Conservation (phyloP, 306 rosid species). For the Prunus mume region DNA sequence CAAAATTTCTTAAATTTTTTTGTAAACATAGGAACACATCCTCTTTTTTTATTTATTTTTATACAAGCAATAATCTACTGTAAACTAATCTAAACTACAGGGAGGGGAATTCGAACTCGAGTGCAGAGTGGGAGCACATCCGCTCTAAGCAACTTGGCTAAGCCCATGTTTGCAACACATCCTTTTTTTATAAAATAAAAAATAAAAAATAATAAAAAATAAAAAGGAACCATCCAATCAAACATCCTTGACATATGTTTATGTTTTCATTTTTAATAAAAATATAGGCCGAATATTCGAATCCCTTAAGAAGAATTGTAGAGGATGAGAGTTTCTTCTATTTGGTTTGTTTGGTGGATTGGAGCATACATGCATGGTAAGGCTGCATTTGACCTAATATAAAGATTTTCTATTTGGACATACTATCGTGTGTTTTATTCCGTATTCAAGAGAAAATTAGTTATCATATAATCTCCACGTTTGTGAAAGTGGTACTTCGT, state of each 20-base stretch:
- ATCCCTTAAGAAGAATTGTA: background rate
- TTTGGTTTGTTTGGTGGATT: background rate
- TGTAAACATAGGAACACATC: background rate
- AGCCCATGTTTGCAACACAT: too few species aligned
- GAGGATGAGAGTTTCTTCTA: background rate
- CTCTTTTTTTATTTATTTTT: too few species aligned
- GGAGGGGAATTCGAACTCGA: fast-evolving
- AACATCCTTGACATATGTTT: background rate
- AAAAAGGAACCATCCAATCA: background rate
- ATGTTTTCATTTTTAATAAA: background rate
- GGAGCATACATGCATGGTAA: background rate
- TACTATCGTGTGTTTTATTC: too few species aligned
- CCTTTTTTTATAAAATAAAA: too few species aligned
- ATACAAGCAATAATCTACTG: too few species aligned
- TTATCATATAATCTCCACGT: background rate
- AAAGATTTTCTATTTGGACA: background rate
- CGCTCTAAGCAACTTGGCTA: too few species aligned
- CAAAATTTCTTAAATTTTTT: background rate
- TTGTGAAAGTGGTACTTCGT: background rate
- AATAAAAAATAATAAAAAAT: too few species aligned
- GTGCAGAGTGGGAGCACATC: too few species aligned
- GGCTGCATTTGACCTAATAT: background rate
- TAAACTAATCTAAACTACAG: too few species aligned
- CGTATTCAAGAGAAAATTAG: too few species aligned
- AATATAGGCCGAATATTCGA: background rate